These are phyloP conservation scores for Penicillium samsonianum DNA, from an alignment of 495 filamentous ascomycete species.

Conservation along the genomic window DNA sequence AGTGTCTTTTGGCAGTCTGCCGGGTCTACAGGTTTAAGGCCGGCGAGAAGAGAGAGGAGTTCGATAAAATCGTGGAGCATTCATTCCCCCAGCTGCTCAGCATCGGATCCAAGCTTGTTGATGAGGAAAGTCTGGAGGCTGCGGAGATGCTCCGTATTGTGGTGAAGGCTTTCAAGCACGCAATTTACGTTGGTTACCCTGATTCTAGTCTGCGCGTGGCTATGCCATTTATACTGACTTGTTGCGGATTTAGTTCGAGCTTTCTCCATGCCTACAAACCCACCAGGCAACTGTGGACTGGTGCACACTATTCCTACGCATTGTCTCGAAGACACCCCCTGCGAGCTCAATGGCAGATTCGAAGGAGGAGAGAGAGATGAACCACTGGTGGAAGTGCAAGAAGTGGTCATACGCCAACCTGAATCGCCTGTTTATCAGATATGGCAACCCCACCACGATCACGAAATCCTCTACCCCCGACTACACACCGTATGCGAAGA, in stretches of 20 bases:
- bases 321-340: conserved; percentile 83
- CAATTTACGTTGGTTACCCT: conserved; percentile 77
- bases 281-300: conserved; percentile 86
- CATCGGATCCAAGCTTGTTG: conserved; percentile 84
- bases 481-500: conserved; percentile 77
- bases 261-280: conserved; percentile 72
- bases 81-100: conserved; percentile 87
- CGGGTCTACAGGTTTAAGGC: conserved; percentile 92
- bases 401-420: conserved; percentile 99
- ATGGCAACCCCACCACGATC: conserved; percentile 78
- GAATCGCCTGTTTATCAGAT: conserved; percentile 94
- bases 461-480: conserved; percentile 68
- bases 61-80: conserved; percentile 89
- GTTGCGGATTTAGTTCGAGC: conserved; percentile 68
- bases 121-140: conserved; percentile 87
- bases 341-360: conserved; percentile 77
- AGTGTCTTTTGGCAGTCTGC: conserved; percentile 91
- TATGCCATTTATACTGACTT: conserved; percentile 18
- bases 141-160: conserved; percentile 95
- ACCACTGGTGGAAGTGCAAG: conserved; percentile 99
- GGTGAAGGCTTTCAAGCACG: conserved; percentile 95
- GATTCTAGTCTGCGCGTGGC: not conserved
- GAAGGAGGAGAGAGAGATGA: conserved; percentile 80
- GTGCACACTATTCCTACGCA: conserved; percentile 90
- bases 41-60: conserved; percentile 75